Conservation (phyloP, 2,329 filamentous ascomycete genomes). For the Gnomoniopsis smithogilvyi region DNA sequence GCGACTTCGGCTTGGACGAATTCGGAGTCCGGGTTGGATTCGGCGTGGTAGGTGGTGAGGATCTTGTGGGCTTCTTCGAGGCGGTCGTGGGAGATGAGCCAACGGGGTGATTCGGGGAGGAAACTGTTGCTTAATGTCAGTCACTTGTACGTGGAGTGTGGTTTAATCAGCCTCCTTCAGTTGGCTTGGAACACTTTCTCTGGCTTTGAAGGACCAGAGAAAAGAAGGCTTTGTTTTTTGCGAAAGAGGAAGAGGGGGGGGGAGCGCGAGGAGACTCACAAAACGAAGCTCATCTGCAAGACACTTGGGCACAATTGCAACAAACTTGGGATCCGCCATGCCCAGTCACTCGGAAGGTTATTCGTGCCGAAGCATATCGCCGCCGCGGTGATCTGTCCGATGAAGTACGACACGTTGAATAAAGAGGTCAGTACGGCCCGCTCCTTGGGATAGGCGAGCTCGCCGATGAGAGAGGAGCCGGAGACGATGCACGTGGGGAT, state of each 20-base stretch:
- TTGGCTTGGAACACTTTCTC: background rate
- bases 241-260: background rate
- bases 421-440: constrained; percentile 55
- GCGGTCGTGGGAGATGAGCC: constrained; percentile 29
- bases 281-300: constrained; percentile 36
- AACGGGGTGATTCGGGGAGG: constrained; percentile 32
- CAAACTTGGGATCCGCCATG: constrained; percentile 38
- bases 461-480: constrained; percentile 56
- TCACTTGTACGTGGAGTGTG: background rate
- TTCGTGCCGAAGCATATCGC: constrained; percentile 47
- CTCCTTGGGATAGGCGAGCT: constrained; percentile 59
- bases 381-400: constrained; percentile 49
- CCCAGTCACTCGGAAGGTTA: constrained; percentile 26
- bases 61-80: constrained; percentile 29
- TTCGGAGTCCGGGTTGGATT: constrained; percentile 45
- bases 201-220: no score
- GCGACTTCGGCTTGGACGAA: constrained; percentile 58
- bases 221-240: no score
- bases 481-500: constrained; percentile 58
- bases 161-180: background rate
- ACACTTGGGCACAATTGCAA: constrained; percentile 40
- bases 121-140: constrained; percentile 18
- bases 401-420: constrained; percentile 57
- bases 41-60: constrained; percentile 45
- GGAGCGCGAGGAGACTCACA: constrained; percentile 25